These are phyloP conservation scores for Rostrohypoxylon terebratum DNA, from an alignment of 495 filamentous ascomycete genomes.

Conservation along the genomic window DNA sequence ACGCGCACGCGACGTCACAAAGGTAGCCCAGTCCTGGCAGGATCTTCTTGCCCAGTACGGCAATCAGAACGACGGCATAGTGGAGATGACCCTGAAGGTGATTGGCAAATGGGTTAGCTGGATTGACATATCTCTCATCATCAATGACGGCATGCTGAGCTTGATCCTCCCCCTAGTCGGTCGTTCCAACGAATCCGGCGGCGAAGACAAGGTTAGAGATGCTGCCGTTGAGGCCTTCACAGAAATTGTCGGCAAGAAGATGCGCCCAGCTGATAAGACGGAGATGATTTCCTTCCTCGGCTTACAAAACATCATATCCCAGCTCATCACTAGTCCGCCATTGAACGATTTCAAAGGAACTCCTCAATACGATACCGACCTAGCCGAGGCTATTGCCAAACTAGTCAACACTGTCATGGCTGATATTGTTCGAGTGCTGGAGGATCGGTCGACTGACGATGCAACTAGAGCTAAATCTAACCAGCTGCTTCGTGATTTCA, in stretches of 20 bases:
- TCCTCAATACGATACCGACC: conserved; percentile 88
- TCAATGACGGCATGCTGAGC: conserved; percentile 86
- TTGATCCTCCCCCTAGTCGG: conserved; percentile 84
- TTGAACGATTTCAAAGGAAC: conserved; percentile 81
- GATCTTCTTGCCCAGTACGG: conserved; percentile 87
- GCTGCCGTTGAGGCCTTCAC: conserved; percentile 92
- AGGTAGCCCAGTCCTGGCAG: conserved; percentile 88
- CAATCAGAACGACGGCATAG: conserved; percentile 75
- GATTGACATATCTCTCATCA: conserved; percentile 93
- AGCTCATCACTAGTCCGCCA: conserved; percentile 82
- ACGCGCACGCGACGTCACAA: conserved; percentile 83
- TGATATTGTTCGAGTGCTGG: conserved; percentile 85
- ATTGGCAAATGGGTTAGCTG: conserved; percentile 97
- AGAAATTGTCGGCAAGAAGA: conserved; percentile 97
- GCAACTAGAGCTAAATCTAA: conserved; percentile 72
- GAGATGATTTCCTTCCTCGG: conserved; percentile 93
- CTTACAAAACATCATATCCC: conserved; percentile 80
- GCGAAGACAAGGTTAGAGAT: conserved; percentile 80
- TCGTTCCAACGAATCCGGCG: conserved; percentile 60
- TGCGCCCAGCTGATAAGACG: conserved; percentile 91
- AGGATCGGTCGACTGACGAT: conserved; percentile 64
- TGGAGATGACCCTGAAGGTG: conserved; percentile 87
- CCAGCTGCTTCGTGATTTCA: conserved; percentile 79
- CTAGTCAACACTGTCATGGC: conserved; percentile 89
- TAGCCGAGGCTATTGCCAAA: conserved; percentile 93